Evolutionary conservation across 2,329 filamentous ascomycete species (phyloP).

Genomic region (Talaromyces sp.): DNA sequence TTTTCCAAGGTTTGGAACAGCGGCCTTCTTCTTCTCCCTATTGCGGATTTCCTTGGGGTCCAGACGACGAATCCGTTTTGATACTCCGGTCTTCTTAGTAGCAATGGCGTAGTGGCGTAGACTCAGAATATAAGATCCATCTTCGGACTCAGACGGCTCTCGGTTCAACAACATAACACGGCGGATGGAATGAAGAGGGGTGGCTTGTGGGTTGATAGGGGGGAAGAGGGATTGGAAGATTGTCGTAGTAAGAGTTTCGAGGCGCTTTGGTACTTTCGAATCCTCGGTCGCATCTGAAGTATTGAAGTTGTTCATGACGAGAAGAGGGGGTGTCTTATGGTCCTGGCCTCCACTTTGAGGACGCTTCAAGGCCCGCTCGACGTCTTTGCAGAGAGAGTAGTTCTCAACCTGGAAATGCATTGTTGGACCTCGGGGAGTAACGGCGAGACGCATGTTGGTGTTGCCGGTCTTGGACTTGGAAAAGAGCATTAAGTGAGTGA

Average conservation of each 20-base stretch:
- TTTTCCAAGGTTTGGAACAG: conserved; percentile 84
- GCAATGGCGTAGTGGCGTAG: conserved; percentile 95
- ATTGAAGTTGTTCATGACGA: conserved; percentile 98
- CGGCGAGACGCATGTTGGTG: conserved; percentile 84
- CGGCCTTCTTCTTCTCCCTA: conserved; percentile 65
- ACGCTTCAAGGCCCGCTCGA: conserved; percentile 79
- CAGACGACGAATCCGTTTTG: conserved; percentile 78
- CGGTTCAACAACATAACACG: conserved; percentile 89
- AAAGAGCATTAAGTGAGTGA: conserved; percentile 90
- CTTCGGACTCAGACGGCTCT: conserved; percentile 54
- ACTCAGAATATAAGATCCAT: conserved; percentile 76
- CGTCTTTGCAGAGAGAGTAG: conserved; percentile 91
- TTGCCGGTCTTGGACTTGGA: conserved; percentile 88
- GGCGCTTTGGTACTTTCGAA: conserved; percentile 80
- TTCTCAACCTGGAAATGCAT: conserved; percentile 92
- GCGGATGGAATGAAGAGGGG: conserved; percentile 87
- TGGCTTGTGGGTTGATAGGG: conserved; percentile 88
- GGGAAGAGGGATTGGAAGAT: conserved; percentile 97
- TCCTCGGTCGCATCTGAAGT: conserved; percentile 61
- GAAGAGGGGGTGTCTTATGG: conserved; percentile 79
- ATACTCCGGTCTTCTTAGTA: conserved; percentile 81
- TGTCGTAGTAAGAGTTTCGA: conserved; percentile 89
- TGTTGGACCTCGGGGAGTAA: conserved; percentile 88
- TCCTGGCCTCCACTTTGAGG: conserved; percentile 82
- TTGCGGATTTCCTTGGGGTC: conserved; percentile 83